Evolutionary conservation across 768 basidiomycete genomes (phyloP), one percentile per base, ranked within the genome.

Genomic region (Lactarius hatsudake): DNA sequence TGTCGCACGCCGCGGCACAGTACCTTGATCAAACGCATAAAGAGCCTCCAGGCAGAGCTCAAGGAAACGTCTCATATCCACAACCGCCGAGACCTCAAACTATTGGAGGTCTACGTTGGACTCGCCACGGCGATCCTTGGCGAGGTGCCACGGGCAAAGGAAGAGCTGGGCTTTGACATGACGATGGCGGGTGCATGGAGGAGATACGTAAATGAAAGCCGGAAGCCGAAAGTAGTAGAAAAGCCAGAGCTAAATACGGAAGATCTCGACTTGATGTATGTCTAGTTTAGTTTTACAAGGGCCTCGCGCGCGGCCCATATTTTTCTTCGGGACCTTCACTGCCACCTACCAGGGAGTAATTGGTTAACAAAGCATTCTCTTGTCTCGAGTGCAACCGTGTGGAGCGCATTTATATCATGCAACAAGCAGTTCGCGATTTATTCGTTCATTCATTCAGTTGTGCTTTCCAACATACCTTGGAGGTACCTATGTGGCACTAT

Each of bases 241-340:
- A 67, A 63, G 28, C 66, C 66, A 17, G 57, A 36, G 58, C 40
- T 67, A 51, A 67, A 67, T 38, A 59, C 57, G 1, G 62, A 59
- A 9, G 66, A 67, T 36, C 56, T 67, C 13, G 66, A 67, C 9
- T 36, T 3, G 10, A 2, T 58, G n/a, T 62, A 62, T 13, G 32
- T 45, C 32, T 56, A 56, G n/a, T 61, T 51, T 12, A 5, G 48
- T 7, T 13, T 12, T 51, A 51, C 23, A 51, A 5, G 4, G 2
- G 23, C 13, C 48, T 5, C 45, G 30, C 20, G 23, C 23, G 7
- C 3, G 7, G 34, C 63, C 32, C 4, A 23, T 40, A 5, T 60
- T 42, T 34, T 12, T 51, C 23, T 51, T 26, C 13, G 13, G 13
- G 51, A 53, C 26, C 2, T 15, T 23, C 12, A 6, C n/a, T n/a